Percentiles rank a stretch among this genome's conserved stretches.
phyloP scores from a whole-genome alignment of 257 asterid genomes.

The Forsythia viridissima region DNA sequence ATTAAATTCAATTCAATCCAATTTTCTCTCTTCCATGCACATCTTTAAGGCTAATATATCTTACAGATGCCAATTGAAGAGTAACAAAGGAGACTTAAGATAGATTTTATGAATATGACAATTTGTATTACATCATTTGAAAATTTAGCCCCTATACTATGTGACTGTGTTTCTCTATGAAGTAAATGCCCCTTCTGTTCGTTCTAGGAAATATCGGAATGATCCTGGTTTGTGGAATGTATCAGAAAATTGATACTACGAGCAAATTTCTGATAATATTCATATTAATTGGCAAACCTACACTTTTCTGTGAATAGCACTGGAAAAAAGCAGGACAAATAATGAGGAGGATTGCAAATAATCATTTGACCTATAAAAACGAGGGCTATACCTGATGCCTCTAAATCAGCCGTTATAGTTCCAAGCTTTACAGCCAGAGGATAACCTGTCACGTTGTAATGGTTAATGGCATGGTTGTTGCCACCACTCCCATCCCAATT shows the following conservation, averaged over 20 bases:
- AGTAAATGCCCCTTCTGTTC: not conserved
- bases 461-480: conserved; percentile 89
- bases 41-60: not conserved
- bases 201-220: not conserved
- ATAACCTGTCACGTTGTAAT: conserved; percentile 58
- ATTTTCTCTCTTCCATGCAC: not conserved
- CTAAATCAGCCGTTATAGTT: conserved; percentile 91
- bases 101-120: not conserved
- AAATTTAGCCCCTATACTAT: not conserved
- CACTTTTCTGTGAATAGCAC: not conserved
- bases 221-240: not conserved
- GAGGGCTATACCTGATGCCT: conserved; percentile 79
- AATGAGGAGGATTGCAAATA: conserved; percentile 13
- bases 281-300: not conserved
- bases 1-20: not conserved
- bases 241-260: not conserved
- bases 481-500: conserved; percentile 99
- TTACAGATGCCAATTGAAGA: not conserved
- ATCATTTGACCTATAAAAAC: conserved; percentile 14
- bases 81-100: not conserved
- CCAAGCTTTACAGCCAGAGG: conserved; percentile 99
- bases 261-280: not conserved
- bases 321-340: conserved; percentile 8
- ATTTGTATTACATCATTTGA: not conserved
- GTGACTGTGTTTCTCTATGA: not conserved